Evolutionary conservation across 2,329 filamentous ascomycete genomes (phyloP).

Genomic region (Penicillium crustosum): DNA sequence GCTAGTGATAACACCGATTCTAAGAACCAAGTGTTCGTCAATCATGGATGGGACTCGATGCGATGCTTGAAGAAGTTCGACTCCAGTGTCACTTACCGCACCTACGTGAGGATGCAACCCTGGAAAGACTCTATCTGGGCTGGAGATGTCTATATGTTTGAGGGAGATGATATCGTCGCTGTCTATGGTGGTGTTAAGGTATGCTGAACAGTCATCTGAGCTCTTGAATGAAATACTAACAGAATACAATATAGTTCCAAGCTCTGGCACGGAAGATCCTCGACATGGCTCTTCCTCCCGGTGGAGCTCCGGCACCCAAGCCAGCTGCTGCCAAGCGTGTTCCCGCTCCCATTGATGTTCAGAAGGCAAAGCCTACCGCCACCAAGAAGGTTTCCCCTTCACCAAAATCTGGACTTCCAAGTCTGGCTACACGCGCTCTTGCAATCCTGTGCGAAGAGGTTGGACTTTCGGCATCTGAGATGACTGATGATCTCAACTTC

Average conservation of each 20-base stretch:
- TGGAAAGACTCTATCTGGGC: slow-evolving; percentile 54
- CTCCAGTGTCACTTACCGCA: slow-evolving; percentile 55
- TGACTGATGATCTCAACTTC: slow-evolving; percentile 61
- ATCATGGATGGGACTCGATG: slow-evolving; percentile 62
- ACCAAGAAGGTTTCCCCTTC: slow-evolving; percentile 28
- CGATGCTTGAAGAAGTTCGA: slow-evolving; percentile 56
- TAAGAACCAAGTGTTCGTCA: slow-evolving; percentile 61
- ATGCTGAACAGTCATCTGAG: not conserved
- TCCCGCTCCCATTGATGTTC: slow-evolving; percentile 27
- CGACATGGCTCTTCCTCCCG: slow-evolving; percentile 43
- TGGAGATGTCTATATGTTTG: slow-evolving; percentile 62
- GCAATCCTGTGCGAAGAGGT: slow-evolving; percentile 48
- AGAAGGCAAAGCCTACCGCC: slow-evolving; percentile 30
- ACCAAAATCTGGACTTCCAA: slow-evolving; percentile 32
- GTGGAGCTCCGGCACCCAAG: slow-evolving; percentile 26
- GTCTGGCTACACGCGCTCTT: slow-evolving; percentile 37
- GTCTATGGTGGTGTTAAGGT: slow-evolving; percentile 50
- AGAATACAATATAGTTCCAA: slow-evolving; percentile 38
- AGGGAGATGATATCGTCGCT: slow-evolving; percentile 59
- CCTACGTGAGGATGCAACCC: slow-evolving; percentile 62
- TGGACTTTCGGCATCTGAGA: slow-evolving; percentile 58
- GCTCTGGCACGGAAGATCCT: slow-evolving; percentile 42
- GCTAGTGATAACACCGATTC: slow-evolving; percentile 59
- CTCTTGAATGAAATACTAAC: slow-evolving; percentile 9
- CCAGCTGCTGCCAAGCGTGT: slow-evolving; percentile 24